phyloP scores from a whole-genome alignment of 2,329 filamentous ascomycete species.

The Ophiocordyceps polyrhachis-furcata region DNA sequence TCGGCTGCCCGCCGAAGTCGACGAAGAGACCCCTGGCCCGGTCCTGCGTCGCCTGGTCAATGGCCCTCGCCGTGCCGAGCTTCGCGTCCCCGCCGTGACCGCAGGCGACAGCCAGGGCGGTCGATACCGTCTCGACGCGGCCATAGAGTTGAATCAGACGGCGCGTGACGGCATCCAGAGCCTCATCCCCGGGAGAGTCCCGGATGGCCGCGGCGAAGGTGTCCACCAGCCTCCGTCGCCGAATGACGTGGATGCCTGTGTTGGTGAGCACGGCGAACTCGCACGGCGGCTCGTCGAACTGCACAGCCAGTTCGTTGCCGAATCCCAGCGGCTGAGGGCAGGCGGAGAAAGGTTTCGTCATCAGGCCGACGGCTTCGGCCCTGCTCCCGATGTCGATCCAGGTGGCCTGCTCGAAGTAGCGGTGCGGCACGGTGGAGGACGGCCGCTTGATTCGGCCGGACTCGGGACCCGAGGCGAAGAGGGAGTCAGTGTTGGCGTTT shows the following conservation, averaged over 20 bases:
- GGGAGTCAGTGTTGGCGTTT: constrained; percentile 39
- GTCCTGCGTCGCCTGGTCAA: constrained; percentile 73
- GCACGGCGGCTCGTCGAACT: constrained; percentile 66
- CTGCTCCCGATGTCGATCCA: constrained; percentile 59
- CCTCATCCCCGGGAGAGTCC: constrained; percentile 55
- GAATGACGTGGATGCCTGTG: constrained; percentile 71
- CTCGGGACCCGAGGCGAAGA: constrained; percentile 80
- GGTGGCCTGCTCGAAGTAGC: constrained; percentile 61
- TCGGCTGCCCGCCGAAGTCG: constrained; percentile 77
- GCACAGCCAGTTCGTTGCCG: constrained; percentile 89
- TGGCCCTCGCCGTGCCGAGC: constrained; percentile 55
- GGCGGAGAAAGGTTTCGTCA: constrained; percentile 55
- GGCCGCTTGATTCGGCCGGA: constrained; percentile 61
- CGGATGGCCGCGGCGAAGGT: constrained; percentile 74
- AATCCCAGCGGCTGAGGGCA: constrained; percentile 55
- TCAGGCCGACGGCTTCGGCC: constrained; percentile 61
- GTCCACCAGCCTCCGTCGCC: constrained; percentile 71
- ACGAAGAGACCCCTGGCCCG: constrained; percentile 76
- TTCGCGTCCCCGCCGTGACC: constrained; percentile 66
- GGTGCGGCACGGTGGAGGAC: constrained; percentile 30
- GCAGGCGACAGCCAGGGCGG: constrained; percentile 84
- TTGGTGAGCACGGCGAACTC: constrained; percentile 89
- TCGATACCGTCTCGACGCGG: constrained; percentile 71
- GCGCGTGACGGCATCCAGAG: constrained; percentile 62
- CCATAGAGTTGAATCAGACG: constrained; percentile 77